Evolutionary conservation across 2,329 filamentous ascomycete species (phyloP).

Genomic region (Tolypocladium endophyticum): DNA sequence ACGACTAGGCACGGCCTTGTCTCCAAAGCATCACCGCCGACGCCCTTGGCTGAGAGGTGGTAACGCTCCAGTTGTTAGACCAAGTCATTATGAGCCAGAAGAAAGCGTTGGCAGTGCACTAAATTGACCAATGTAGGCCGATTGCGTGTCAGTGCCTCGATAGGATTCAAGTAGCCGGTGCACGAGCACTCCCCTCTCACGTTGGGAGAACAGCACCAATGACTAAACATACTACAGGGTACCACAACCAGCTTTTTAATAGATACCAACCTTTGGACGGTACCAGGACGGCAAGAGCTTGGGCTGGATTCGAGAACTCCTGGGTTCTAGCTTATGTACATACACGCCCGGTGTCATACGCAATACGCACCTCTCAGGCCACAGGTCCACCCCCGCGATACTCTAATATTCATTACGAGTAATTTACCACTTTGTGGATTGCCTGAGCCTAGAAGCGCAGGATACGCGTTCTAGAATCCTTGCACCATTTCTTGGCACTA

Average conservation of each 20-base stretch:
- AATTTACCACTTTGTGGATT: background rate
- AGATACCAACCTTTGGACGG: background rate
- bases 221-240: background rate
- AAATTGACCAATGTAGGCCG: too few species aligned
- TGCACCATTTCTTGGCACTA: background rate
- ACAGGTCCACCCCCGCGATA: background rate
- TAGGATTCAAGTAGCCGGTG: too few species aligned
- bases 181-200: too few species aligned
- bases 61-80: too few species aligned
- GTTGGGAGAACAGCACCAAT: background rate
- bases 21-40: too few species aligned
- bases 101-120: too few species aligned
- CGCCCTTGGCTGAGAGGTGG: too few species aligned
- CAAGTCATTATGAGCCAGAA: too few species aligned
- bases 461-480: background rate
- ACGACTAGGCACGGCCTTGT: too few species aligned
- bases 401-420: too few species aligned
- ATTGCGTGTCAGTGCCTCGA: too few species aligned
- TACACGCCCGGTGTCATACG: background rate
- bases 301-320: background rate
- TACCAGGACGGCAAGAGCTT: background rate
- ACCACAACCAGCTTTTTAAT: background rate
- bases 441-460: background rate
- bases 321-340: too few species aligned
- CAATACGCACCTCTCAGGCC: background rate